Conservation (phyloP, 2,329 filamentous ascomycete species). For the Calonectria montana region DNA sequence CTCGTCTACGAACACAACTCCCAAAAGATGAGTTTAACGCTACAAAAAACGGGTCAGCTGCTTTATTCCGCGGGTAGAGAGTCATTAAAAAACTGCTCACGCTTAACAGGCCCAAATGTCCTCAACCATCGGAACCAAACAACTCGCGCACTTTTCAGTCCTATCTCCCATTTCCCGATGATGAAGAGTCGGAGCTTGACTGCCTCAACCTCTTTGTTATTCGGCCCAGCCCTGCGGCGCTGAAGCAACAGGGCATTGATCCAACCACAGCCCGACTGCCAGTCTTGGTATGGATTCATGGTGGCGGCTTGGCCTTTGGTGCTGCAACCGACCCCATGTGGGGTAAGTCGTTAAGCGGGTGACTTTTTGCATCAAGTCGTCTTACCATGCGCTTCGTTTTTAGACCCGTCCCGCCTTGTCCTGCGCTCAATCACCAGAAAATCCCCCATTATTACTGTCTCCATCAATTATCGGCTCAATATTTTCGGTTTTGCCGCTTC, state of each 20-base stretch:
- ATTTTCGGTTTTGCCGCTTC: constrained; percentile 9
- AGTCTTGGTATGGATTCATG: constrained; percentile 13
- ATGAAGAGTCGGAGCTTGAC: constrained; percentile 3
- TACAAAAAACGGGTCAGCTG: not conserved
- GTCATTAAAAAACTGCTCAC: not conserved
- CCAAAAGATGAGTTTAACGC: constrained; percentile 1
- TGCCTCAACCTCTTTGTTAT: constrained; percentile 12
- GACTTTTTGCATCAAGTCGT: not conserved
- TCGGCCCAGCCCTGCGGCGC: not conserved
- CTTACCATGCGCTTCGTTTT: not conserved
- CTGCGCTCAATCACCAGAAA: not conserved
- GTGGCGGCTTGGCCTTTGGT: constrained; percentile 9
- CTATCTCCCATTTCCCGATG: constrained; percentile 10
- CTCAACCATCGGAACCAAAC: not conserved
- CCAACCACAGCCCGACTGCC: not conserved
- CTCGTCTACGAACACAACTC: not conserved
- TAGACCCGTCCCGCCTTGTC: constrained; percentile 5
- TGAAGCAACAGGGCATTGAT: not conserved
- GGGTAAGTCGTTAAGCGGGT: not conserved
- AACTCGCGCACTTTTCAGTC: not conserved
- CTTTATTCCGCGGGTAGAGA: no score
- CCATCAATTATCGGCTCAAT: not conserved
- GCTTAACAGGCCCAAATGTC: not conserved
- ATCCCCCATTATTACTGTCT: not conserved
- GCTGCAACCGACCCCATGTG: constrained; percentile 3